A percentile compares a stretch with the other conserved stretches of the same genome.
These are phyloP conservation scores for Aphanoascus verrucosus DNA, from an alignment of 2,329 filamentous ascomycete species.

Conservation along the genomic window DNA sequence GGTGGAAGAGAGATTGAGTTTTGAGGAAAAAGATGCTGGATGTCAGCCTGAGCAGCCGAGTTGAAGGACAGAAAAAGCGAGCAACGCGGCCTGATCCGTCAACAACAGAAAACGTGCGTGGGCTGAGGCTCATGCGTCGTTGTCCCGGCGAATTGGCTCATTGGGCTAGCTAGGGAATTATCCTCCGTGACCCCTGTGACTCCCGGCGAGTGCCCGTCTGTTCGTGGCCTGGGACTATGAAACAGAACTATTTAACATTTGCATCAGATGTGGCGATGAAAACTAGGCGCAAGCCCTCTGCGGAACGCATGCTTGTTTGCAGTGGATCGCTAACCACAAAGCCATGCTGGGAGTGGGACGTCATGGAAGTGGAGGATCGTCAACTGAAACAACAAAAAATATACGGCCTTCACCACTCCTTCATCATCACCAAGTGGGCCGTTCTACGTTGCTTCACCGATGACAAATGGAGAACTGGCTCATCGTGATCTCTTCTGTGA, in stretches of 20 bases:
- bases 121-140: neutral
- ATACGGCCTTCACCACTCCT: neutral
- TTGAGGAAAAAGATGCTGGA: neutral
- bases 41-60: no score
- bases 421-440: neutral
- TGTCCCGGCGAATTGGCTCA: slow-evolving; percentile 7
- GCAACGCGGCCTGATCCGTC: slow-evolving; percentile 5
- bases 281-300: neutral
- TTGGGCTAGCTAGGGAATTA: neutral
- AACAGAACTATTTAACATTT: neutral
- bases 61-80: neutral
- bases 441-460: neutral
- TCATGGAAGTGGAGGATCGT: neutral
- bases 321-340: slow-evolving; percentile 1
- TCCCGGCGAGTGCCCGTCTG: neutral
- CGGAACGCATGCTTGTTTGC: neutral
- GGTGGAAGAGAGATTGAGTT: slow-evolving; percentile 5
- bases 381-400: slow-evolving; percentile 3
- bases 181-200: neutral
- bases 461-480: neutral
- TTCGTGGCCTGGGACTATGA: neutral
- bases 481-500: no score
- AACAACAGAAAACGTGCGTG: neutral
- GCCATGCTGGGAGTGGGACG: neutral
- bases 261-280: neutral